Base-by-base conservation (phyloP, 2,329 filamentous ascomycete species). In the Westerdykella aurantiaca region DNA sequence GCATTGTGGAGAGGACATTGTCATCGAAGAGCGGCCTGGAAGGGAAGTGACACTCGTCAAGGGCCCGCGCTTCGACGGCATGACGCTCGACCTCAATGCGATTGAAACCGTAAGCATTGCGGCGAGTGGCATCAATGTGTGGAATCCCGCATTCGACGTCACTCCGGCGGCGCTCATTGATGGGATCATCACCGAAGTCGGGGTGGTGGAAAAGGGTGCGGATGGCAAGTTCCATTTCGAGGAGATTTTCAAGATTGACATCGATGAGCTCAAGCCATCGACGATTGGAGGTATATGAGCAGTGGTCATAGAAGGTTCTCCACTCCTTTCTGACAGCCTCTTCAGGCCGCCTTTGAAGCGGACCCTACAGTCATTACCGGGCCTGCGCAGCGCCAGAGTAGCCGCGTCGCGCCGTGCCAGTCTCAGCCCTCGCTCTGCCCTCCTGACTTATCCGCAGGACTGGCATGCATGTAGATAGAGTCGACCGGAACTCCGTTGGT, bases 61-160 rank as follows among this genome's bases (percentile, higher is more conserved):
- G 45, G 91, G 91, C 2, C 87, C 88, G 1, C 74, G 85, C 12
- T 80, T 75, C 33, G 68, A 78, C 2, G 79, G 83, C 33, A 82
- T 82, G 1, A 77, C 70, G 4, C 72, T 91, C 0, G 80, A 88
- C 53, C 69, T 81, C 17, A 74, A 69, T 38, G 73, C 74, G 40
- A 81, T 82, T 14, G 84, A 83, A 44, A 81, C 84, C 11, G 80
- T 97, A 25, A 88, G 86, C 34, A 91, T 88, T 41, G 91, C 91
- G 25, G 80, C 82, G 5, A 73, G 78, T 60, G 81, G 81, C 2
- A 89, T 97, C 49, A 74, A 79, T 34, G 89, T 97, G 7, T 98
- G 93, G 90, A 98, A 98, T 65, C 93, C 93, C 25, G 86, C 89
- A 0, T 98, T 98, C 63, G 93, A 98, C 61, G 87, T 98, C 29